Conservation (phyloP, 345 rosid species). For the Populus nigra region DNA sequence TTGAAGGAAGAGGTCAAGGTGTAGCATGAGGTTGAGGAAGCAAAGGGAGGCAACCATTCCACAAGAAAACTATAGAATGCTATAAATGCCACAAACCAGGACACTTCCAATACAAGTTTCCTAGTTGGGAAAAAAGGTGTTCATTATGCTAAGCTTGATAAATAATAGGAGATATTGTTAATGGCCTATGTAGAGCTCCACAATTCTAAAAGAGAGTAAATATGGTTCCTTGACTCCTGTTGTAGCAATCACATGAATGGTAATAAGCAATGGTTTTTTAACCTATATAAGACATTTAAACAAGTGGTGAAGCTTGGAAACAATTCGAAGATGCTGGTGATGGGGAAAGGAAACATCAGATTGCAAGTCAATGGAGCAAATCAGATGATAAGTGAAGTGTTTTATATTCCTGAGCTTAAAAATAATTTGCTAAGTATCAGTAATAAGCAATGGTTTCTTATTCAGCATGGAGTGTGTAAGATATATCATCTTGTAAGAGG, state of each 20-base stretch:
- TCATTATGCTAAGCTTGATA: background rate
- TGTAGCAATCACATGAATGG: background rate
- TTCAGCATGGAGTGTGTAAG: conserved; percentile 1
- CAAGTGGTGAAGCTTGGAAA: background rate
- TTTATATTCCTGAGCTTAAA: background rate
- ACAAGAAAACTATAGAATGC: background rate
- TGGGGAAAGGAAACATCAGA: conserved; percentile 2
- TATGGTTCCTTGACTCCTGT: background rate
- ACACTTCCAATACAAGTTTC: background rate
- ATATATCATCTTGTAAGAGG: conserved; percentile 4
- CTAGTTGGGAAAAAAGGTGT: background rate
- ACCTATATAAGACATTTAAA: background rate
- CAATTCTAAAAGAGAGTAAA: background rate
- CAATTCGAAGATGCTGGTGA: background rate
- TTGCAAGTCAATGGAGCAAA: background rate
- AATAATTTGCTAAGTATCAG: background rate
- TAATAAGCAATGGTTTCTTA: too few relatives aligned
- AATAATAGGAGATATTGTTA: background rate
- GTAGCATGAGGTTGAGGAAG: too few relatives aligned
- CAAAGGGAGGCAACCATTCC: too few relatives aligned
- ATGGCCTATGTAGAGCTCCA: background rate
- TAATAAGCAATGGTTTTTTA: background rate
- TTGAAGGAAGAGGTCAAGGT: too few relatives aligned
- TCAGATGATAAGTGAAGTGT: background rate
- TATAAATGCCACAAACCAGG: background rate